These are phyloP conservation scores for Xylaria cubensis DNA, from an alignment of 495 filamentous ascomycete genomes.

Conservation along the genomic window DNA sequence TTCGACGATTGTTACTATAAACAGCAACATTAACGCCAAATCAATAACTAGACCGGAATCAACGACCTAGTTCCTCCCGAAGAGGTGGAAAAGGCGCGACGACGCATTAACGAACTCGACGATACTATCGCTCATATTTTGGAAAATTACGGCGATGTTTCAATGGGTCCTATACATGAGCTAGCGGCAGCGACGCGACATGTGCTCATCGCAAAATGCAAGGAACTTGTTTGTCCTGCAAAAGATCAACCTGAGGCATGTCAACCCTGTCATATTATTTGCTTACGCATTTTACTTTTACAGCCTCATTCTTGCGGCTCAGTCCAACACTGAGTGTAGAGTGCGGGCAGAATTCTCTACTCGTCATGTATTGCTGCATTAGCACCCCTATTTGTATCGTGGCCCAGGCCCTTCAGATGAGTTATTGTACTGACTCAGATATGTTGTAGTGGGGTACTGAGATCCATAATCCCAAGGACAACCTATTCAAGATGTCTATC, in stretches of 20 bases:
- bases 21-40: neutral
- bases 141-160: constrained; percentile 62
- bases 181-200: constrained; percentile 56
- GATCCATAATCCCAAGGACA: constrained; percentile 48
- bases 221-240: constrained; percentile 51
- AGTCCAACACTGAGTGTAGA: neutral
- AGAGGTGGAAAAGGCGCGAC: constrained; percentile 58
- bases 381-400: neutral
- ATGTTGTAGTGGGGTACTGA: constrained; percentile 41
- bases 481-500: constrained; percentile 55
- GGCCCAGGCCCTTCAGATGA: neutral
- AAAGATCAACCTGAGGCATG: constrained; percentile 48
- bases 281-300: neutral
- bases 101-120: constrained; percentile 53
- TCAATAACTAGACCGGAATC: constrained; percentile 6
- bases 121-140: constrained; percentile 54
- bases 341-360: neutral
- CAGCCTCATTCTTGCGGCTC: neutral
- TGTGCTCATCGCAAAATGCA: constrained; percentile 51
- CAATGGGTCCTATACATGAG: constrained; percentile 66
- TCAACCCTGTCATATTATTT: constrained; percentile 15
- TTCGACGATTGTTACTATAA: neutral
- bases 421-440: constrained; percentile 2
- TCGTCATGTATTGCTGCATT: neutral
- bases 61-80: constrained; percentile 30